A percentile compares a stretch with the other conserved stretches of the same genome.
Conservation (phyloP, 208 protist genomes). For the Lotmaria passim region DNA sequence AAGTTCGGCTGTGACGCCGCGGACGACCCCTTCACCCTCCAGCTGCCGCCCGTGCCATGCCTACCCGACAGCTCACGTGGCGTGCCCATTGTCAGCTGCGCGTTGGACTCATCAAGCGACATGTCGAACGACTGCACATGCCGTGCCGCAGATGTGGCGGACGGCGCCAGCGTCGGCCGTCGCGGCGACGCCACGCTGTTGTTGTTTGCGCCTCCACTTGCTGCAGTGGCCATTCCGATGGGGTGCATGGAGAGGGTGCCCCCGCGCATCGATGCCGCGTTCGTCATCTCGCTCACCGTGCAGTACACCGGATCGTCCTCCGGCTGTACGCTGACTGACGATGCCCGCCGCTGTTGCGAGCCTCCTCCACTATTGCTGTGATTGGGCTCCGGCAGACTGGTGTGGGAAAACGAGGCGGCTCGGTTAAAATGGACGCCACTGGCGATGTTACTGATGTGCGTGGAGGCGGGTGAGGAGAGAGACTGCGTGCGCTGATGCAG, state of each 20-base stretch:
- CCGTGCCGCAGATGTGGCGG: not conserved
- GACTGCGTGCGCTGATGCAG: constrained; percentile 6
- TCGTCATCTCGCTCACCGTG: constrained; percentile 42
- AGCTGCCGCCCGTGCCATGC: too few relatives aligned
- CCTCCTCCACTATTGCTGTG: too few relatives aligned
- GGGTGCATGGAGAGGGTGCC: constrained; percentile 3
- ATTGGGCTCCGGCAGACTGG: not conserved
- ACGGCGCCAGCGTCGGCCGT: not conserved
- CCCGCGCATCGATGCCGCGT: constrained; percentile 14
- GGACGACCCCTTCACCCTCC: not conserved
- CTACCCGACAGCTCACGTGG: too few relatives aligned
- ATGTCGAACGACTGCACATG: constrained; percentile 21
- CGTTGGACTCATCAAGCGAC: constrained; percentile 28
- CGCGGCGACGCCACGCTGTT: not conserved
- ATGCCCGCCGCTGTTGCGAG: not conserved
- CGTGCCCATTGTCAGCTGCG: constrained; percentile 13
- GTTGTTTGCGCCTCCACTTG: not conserved
- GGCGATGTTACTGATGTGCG: not conserved
- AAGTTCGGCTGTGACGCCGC: constrained; percentile 9
- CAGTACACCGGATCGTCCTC: constrained; percentile 33
- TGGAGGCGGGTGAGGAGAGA: not conserved
- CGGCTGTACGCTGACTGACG: constrained; percentile 13
- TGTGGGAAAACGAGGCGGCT: not conserved
- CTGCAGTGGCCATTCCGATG: not conserved
- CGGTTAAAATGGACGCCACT: not conserved